phyloP scores from a whole-genome alignment of 495 filamentous ascomycete species.

The Podospora didyma region DNA sequence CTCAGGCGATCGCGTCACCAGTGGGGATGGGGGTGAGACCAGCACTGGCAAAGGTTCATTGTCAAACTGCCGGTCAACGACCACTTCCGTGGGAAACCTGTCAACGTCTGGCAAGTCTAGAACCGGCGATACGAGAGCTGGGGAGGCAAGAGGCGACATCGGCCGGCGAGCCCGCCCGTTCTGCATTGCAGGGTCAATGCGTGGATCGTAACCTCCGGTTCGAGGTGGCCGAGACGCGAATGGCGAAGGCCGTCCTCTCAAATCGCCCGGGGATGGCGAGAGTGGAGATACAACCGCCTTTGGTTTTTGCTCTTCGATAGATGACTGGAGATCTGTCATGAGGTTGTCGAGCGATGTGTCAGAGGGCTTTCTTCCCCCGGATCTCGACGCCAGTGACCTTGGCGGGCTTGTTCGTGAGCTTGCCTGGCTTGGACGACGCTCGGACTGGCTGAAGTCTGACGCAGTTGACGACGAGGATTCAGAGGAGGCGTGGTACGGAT shows the following conservation, averaged over 20 bases:
- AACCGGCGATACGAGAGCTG: neutral
- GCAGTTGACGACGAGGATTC: conserved; percentile 66
- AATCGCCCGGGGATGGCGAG: conserved; percentile 20
- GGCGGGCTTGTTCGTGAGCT: conserved; percentile 70
- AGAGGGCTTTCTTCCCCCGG: conserved; percentile 33
- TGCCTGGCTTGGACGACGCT: conserved; percentile 55
- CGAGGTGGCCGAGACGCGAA: conserved; percentile 24
- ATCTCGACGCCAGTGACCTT: conserved; percentile 36
- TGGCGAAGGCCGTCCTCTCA: conserved; percentile 15
- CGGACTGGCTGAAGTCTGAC: conserved; percentile 50
- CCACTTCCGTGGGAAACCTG: too few species aligned
- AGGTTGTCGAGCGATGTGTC: conserved; percentile 44
- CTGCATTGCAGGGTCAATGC: conserved; percentile 29
- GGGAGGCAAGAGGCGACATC: conserved; percentile 24
- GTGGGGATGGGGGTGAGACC: conserved; percentile 13
- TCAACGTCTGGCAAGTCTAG: too few species aligned
- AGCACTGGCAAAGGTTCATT: conserved; percentile 4
- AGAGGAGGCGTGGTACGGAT: conserved; percentile 59
- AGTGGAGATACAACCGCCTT: conserved; percentile 18
- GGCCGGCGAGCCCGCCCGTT: conserved; percentile 13
- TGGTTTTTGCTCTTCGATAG: conserved; percentile 37
- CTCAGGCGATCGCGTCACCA: conserved; percentile 14
- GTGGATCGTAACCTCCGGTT: conserved; percentile 31
- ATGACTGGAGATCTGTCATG: conserved; percentile 50
- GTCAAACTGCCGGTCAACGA: neutral